A percentile compares a stretch with the other conserved stretches of the same genome.
These are phyloP conservation scores for Pythium angustatum DNA, from an alignment of 352 stramenopile genomes.

Conservation along the genomic window DNA sequence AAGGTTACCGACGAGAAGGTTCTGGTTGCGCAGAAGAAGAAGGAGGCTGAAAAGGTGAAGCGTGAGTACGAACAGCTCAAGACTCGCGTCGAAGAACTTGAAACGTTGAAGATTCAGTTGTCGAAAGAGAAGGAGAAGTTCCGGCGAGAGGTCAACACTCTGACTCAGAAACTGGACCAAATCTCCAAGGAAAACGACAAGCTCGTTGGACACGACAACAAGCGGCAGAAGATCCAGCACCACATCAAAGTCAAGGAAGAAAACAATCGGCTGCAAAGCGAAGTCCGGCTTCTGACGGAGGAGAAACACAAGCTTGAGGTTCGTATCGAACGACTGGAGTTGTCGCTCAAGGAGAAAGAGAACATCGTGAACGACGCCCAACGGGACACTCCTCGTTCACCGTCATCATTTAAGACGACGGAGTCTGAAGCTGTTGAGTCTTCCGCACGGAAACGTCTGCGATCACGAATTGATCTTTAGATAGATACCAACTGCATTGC, in stretches of 20 bases:
- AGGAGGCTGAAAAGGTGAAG: conserved; percentile 26
- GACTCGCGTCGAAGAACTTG: conserved; percentile 15
- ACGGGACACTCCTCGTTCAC: conserved; percentile 5
- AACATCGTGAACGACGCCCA: conserved; percentile 44
- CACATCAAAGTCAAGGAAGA: conserved; percentile 83
- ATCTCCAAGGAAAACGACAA: conserved; percentile 63
- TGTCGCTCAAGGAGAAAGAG: conserved; percentile 68
- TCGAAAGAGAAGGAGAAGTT: conserved; percentile 61
- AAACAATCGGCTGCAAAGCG: conserved; percentile 72
- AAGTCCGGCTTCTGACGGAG: conserved; percentile 67
- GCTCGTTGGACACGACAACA: conserved; percentile 78
- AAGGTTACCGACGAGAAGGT: conserved; percentile 25
- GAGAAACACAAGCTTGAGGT: conserved; percentile 61
- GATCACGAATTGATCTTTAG: conserved; percentile 16
- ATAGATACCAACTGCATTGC: conserved; percentile 12
- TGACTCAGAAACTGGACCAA: conserved; percentile 35
- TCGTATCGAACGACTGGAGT: conserved; percentile 46
- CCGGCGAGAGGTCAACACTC: conserved; percentile 28
- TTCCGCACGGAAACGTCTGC: conserved; percentile 22
- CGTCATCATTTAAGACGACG: conserved; percentile 16
- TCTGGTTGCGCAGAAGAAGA: conserved; percentile 10
- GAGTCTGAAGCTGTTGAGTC: conserved; percentile 3
- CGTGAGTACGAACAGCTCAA: conserved; percentile 22
- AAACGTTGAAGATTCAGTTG: conserved; percentile 41
- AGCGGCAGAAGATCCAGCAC: conserved; percentile 81